phyloP scores from a whole-genome alignment of 176 grass and related monocot species.

The Metroxylon sagu region DNA sequence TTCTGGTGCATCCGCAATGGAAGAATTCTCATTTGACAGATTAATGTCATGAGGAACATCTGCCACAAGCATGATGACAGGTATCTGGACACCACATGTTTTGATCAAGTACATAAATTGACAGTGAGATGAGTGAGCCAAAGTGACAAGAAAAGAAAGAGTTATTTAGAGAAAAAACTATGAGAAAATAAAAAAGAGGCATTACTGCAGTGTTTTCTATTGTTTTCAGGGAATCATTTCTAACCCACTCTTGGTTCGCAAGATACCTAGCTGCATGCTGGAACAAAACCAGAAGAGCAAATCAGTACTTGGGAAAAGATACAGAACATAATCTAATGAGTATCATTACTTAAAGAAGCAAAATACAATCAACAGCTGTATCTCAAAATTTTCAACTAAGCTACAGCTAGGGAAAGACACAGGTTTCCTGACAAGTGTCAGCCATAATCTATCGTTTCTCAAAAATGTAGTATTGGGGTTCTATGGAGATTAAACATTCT shows the following conservation, averaged over 20 bases:
- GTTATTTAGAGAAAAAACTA: conserved; percentile 1
- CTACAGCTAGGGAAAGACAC: too few relatives aligned
- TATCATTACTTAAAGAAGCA: too few relatives aligned
- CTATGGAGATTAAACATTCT: too few relatives aligned
- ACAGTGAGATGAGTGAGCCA: conserved; percentile 2
- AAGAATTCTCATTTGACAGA: conserved; percentile 58
- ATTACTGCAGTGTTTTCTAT: conserved; percentile 97
- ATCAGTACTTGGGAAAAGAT: too few relatives aligned
- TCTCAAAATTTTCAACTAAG: too few relatives aligned
- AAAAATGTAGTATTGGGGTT: too few relatives aligned
- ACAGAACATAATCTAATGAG: too few relatives aligned
- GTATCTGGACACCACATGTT: conserved; percentile 52
- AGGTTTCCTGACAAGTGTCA: too few relatives aligned
- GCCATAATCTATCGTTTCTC: too few relatives aligned
- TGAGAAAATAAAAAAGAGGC: conserved; percentile 7
- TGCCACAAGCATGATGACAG: conserved; percentile 90
- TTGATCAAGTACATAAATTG: too few relatives aligned
- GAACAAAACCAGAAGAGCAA: conserved; percentile 5
- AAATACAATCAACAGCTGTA: too few relatives aligned
- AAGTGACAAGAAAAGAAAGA: conserved; percentile 10
- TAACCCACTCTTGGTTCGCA: conserved; percentile 95
- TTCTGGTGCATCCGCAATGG: conserved; percentile 59
- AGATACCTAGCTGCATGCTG: conserved; percentile 96
- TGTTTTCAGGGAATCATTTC: conserved; percentile 94
- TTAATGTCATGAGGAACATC: conserved; percentile 72